Evolutionary conservation across 495 filamentous ascomycete genomes (phyloP).

Genomic region (Penicillium ochrochloron): DNA sequence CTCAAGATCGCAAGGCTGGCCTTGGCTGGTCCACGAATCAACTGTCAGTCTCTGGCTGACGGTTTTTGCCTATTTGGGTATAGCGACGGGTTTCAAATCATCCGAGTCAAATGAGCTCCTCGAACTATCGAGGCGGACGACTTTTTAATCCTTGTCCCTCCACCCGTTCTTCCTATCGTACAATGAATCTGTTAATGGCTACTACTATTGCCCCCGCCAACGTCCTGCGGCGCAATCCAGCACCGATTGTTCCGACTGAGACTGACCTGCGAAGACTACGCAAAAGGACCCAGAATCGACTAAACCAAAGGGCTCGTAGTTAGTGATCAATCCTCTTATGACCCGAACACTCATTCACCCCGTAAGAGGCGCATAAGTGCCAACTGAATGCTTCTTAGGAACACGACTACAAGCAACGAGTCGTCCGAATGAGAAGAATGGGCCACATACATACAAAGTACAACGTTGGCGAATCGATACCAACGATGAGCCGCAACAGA

Average conservation of each 20-base stretch:
- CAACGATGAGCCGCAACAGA: neutral
- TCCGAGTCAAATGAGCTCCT: neutral
- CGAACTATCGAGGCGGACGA: neutral
- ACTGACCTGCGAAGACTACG: neutral
- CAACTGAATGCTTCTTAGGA: neutral
- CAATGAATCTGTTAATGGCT: neutral
- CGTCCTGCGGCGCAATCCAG: neutral
- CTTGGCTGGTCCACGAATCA: neutral
- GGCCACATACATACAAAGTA: neutral
- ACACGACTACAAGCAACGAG: neutral
- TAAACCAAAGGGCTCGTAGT: neutral
- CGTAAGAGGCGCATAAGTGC: neutral
- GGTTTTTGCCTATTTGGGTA: neutral
- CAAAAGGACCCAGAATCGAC: neutral
- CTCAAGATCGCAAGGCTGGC: neutral
- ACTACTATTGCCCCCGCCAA: neutral
- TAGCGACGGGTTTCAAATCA: neutral
- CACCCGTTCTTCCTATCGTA: neutral
- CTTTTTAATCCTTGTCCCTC: neutral
- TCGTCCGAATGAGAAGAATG: neutral
- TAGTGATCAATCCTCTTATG: neutral
- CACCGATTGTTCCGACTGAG: neutral
- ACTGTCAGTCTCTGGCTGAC: neutral
- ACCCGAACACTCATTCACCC: neutral
- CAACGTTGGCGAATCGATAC: neutral